Evolutionary conservation across 306 rosid species (phyloP), one percentile per base, ranked within the genome.

Genomic region (Carpinus fangiana): DNA sequence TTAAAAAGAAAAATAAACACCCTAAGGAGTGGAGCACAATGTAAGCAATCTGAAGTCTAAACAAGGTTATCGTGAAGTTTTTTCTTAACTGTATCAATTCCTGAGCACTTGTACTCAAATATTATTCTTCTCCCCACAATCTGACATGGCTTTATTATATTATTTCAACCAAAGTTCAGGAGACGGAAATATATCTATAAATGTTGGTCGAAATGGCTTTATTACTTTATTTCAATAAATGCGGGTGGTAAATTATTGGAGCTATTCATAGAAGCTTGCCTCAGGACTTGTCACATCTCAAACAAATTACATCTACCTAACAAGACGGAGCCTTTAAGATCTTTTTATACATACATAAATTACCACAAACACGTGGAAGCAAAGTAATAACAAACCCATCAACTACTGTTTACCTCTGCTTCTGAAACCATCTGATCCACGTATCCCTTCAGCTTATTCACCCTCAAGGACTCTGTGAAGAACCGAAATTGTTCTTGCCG

Each of bases 351-450:
- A 28, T 9, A 14, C 13, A 10, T 21, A 59, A 17, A 11, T 31
- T 18, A 47, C 50, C 66, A 47, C 65, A 14, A 13, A 41, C 16
- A 60, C 1, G 8, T 2, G 12, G 34, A 66, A 73, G 26, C 38
- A 68, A 60, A 64, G 45, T 52, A 38, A 73, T 7, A 14, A 61
- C 12, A 21, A 70, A n/a, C 17, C 18, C 23, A 53, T 3, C 10
- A 55, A 50, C 43, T 8, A n/a, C 21, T 23, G 59, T 69, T 74
- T 55, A 84, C 99, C 93, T 93, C 87, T 43, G 99, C 90, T 83
- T 95, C 99, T 6, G 80, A 11, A 75, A 95, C 91, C 99, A 95
- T 95, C 93, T 95, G 96, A 86, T 93, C 94, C 70, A 95, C 98
- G 80, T 93, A 95, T 2, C 93, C 85, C 87, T 93, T 95, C 45